Conservation (phyloP, 106 monocot genomes). For the Apostasia ramifera region DNA sequence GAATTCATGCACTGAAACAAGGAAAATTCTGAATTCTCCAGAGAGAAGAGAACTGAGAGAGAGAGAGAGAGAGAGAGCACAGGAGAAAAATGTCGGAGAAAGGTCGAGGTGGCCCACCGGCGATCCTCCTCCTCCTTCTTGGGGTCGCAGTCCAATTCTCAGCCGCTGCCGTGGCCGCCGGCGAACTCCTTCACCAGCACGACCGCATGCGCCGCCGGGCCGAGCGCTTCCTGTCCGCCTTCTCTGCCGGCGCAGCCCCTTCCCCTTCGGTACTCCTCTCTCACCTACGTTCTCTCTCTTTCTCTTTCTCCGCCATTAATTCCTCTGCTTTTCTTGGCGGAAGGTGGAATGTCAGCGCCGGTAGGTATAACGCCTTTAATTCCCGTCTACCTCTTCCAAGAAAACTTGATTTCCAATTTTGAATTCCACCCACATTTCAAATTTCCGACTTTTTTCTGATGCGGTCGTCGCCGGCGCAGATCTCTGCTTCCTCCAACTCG, state of each 20-base stretch:
- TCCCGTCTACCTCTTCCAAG: too few species aligned
- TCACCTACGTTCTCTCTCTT: background rate
- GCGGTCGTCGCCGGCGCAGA: background rate
- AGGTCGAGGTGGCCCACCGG: too few species aligned
- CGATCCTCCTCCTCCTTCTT: too few species aligned
- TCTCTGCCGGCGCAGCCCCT: background rate
- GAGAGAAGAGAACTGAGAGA: too few species aligned
- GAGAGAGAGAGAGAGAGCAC: too few species aligned
- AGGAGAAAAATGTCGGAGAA: too few species aligned
- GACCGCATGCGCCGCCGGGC: background rate
- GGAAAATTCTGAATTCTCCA: too few species aligned
- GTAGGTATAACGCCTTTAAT: too few species aligned
- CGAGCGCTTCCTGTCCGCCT: slow-evolving; percentile 2
- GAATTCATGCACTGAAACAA: too few species aligned
- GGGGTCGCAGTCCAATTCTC: too few species aligned
- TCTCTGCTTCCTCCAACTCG: slow-evolving; percentile 6
- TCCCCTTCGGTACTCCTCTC: background rate
- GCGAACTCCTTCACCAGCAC: background rate
- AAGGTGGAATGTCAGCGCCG: background rate
- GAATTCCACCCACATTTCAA: background rate
- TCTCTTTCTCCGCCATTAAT: background rate
- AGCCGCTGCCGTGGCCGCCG: background rate
- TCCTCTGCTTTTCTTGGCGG: background rate
- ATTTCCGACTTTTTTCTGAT: background rate
- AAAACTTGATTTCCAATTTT: background rate